These are phyloP conservation scores for Aspergillus ruber DNA, from an alignment of 2,329 filamentous ascomycete species.

Conservation along the genomic window DNA sequence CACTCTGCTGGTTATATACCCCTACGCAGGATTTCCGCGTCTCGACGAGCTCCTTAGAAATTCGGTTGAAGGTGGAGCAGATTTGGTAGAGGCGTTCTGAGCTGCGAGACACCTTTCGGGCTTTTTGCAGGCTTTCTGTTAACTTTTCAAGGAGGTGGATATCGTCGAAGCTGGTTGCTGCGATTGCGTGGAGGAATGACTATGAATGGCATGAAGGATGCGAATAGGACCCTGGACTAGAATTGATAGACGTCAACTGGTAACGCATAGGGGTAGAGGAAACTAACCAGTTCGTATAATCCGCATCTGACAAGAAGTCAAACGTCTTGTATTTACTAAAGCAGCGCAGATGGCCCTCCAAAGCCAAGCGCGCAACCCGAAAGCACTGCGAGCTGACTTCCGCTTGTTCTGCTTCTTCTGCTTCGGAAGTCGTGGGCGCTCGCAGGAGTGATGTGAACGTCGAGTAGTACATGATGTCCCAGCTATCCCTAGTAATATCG, in stretches of 20 bases:
- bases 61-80: constrained; percentile 6
- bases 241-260: no score
- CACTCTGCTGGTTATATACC: background rate
- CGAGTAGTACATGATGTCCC: constrained; percentile 17
- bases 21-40: background rate
- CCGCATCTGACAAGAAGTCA: constrained; percentile 6
- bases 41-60: constrained; percentile 4
- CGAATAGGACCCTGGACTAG: constrained; percentile 14
- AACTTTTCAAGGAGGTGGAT: constrained; percentile 13
- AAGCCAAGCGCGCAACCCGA: constrained; percentile 9
- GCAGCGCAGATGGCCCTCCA: constrained; percentile 12
- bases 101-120: constrained; percentile 3
- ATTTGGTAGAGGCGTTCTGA: constrained; percentile 9
- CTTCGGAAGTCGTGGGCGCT: constrained; percentile 5
- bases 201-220: constrained; percentile 19
- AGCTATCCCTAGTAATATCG: constrained; percentile 9
- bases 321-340: constrained; percentile 9
- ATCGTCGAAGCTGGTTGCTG: constrained; percentile 9
- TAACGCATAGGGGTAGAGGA: no score
- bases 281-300: constrained; percentile 18
- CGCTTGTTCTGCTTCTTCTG: background rate
- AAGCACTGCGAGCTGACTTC: constrained; percentile 14
- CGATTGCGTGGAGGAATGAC: constrained; percentile 15
- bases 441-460: constrained; percentile 11
- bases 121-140: constrained; percentile 4